Percentiles rank a stretch among this genome's conserved stretches.
Conservation (phyloP, 192 early-diverging fungal genomes). For the Backusella macrospora region DNA sequence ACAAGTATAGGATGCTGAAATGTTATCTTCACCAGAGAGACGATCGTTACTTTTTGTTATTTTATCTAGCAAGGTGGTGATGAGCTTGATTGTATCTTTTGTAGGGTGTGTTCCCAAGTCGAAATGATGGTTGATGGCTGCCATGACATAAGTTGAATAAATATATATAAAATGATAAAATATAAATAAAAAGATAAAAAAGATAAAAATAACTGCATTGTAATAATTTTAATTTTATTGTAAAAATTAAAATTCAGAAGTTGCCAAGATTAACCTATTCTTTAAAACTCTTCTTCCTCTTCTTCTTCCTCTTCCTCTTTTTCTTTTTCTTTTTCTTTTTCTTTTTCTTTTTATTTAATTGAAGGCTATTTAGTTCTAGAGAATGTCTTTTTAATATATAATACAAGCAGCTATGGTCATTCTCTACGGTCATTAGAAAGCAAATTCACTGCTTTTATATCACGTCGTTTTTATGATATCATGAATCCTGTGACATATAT, state of each 20-base stretch:
- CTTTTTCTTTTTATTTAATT: too few species aligned
- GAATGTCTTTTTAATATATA: too few species aligned
- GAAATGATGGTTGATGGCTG: slow-evolving; percentile 2
- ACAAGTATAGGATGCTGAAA: slow-evolving; percentile 60
- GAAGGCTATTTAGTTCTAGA: too few species aligned
- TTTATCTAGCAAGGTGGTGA: slow-evolving; percentile 61
- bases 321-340: too few species aligned
- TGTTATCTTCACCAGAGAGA: slow-evolving; percentile 27
- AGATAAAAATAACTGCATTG: not conserved
- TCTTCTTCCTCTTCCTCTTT: too few species aligned
- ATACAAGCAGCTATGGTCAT: too few species aligned
- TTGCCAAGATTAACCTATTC: too few species aligned
- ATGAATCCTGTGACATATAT: too few species aligned
- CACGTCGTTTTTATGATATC: too few species aligned
- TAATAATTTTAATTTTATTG: not conserved
- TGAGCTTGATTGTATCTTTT: slow-evolving; percentile 60
- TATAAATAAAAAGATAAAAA: not conserved
- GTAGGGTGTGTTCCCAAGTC: slow-evolving; percentile 62
- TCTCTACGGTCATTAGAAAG: too few species aligned
- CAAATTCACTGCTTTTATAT: too few species aligned
- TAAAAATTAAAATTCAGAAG: not conserved
- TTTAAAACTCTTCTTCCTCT: too few species aligned
- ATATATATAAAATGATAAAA: not conserved
- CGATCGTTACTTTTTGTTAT: slow-evolving; percentile 62
- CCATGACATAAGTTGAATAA: slow-evolving; percentile 1